Percentiles rank a stretch among this genome's conserved stretches.
These are phyloP conservation scores for Elsinoe necatrix DNA, from an alignment of 2,329 filamentous ascomycete species.

Conservation along the genomic window DNA sequence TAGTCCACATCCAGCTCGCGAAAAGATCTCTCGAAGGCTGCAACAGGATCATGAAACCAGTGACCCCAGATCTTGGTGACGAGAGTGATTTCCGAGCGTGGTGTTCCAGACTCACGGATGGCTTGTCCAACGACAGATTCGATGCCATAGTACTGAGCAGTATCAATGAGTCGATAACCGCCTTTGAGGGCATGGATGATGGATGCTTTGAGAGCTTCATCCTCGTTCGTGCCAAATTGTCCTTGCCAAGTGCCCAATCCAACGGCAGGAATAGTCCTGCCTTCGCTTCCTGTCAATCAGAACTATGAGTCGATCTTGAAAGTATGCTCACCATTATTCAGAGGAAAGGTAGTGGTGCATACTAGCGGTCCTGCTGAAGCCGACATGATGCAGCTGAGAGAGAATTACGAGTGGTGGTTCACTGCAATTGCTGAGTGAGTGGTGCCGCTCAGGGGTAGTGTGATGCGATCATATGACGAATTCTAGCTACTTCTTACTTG, in stretches of 20 bases:
- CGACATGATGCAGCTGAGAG: not conserved
- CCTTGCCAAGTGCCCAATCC: constrained; percentile 12
- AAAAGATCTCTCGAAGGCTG: constrained; percentile 3
- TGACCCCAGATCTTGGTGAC: constrained; percentile 13
- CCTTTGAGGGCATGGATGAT: not conserved
- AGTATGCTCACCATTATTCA: not conserved
- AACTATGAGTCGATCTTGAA: not conserved
- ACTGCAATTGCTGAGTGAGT: too few species aligned
- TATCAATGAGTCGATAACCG: constrained; percentile 12
- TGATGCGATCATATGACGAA: not conserved
- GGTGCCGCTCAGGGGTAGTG: too few species aligned
- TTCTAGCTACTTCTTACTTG: not conserved
- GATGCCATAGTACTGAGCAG: constrained; percentile 12
- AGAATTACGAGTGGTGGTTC: not conserved
- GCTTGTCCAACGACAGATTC: constrained; percentile 9
- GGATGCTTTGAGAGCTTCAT: not conserved
- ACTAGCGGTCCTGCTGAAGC: not conserved
- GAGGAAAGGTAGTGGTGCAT: not conserved
- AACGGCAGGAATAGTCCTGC: constrained; percentile 15
- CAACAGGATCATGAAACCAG: not conserved
- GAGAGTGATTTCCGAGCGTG: constrained; percentile 1
- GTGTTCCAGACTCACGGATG: not conserved
- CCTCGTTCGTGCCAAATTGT: constrained; percentile 2
- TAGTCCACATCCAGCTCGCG: constrained; percentile 27
- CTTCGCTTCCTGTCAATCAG: not conserved